Base-by-base conservation (phyloP, 2,329 filamentous ascomycete species). In the Sporothrix globosa region DNA sequence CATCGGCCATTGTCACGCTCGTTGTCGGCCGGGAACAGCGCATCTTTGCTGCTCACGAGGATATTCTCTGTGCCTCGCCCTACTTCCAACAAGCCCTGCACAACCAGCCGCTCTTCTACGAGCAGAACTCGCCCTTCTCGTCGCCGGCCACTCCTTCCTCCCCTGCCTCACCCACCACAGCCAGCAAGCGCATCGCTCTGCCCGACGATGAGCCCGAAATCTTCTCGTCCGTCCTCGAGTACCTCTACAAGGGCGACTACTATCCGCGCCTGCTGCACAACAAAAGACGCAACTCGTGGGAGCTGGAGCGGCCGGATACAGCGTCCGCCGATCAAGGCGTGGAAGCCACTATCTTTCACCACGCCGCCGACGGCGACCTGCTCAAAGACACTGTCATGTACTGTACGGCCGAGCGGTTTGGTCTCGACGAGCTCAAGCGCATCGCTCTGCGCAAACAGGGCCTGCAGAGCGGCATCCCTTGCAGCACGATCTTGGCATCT, bases 211-310 rank as follows among this genome's bases (percentile, higher is more conserved):
- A 94, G 75, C 93, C 94, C 24, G 93, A 97, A 79, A 90, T 97
- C 76, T 94, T 97, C 80, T 96, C 92, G 9, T 93, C 91, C 6
- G 86, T 97, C 13, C 88, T 97, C 70, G 94, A 97, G 78, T 97
- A 91, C 75, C 88, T 97, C 70, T 96, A 96, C 86, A 96, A 96
- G 81, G 93, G 93, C 74, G 94, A 97, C 80, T 97, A 97, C 82
- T 94, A 90, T 75, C 93, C 94, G 3, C 90, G 91, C 21, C 85
- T 97, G 30, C 82, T 92, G 70, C 92, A 93, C 81, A 92, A 95
- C 82, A 93, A 93, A 83, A 89, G 90, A 73, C 87, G 88, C 69
- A 89, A 92, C 79, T 90, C 88, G 68, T 97, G 92, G 90, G 90
- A 91, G 77, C 83, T 97, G n/a, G 93, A 96, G 79, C 87, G 88